Evolutionary conservation across 2,329 filamentous ascomycete species (phyloP), one percentile per base, ranked within the genome.

Genomic region (Lachnellula willkommii): DNA sequence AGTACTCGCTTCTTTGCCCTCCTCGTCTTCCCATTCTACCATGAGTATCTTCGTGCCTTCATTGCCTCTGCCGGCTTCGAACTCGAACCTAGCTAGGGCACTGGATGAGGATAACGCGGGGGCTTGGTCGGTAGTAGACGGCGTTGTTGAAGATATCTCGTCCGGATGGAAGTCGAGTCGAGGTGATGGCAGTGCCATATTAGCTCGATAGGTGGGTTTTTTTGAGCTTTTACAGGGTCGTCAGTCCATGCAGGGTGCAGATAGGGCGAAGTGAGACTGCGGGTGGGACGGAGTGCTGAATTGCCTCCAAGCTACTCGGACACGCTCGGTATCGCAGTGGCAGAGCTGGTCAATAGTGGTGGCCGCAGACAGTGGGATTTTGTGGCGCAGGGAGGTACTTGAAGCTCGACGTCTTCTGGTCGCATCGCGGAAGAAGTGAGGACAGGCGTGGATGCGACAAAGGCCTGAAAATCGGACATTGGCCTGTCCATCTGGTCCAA

Each of bases 41-140:
- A 96, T 94, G 65, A 96, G 76, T 60, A 96, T 86, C 75, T 95
- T 96, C 60, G 90, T 95, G 42, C 90, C 90, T 62, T 92, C 87
- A 66, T 90, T 89, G 50, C 84, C 87, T 69, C 81, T 82, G 37
- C 85, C 87, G 0, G 82, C 78, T 72, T 92, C 88, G 69, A 95
- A 95, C 70, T 96, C 91, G 72, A 95, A 96, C 57, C 91, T 85
- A 47, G 90, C 87, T 47, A 90, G 77, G n/a, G 86, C 86, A 55
- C 79, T 81, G 47, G 76, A 75, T 4, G 77, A 72, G 57, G 75
- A 74, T 65, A 79, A 71, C n/a, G 71, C 71, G 3, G 75, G 73
- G 26, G 75, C 74, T 54, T 74, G 71, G 36, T 73, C 67, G 46
- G 71, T 66, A 39, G 47, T 50, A 28, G 32, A 48, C 59, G 59